Conservation (phyloP, 78 protist species). For the Dictyostelium citrinum region DNA sequence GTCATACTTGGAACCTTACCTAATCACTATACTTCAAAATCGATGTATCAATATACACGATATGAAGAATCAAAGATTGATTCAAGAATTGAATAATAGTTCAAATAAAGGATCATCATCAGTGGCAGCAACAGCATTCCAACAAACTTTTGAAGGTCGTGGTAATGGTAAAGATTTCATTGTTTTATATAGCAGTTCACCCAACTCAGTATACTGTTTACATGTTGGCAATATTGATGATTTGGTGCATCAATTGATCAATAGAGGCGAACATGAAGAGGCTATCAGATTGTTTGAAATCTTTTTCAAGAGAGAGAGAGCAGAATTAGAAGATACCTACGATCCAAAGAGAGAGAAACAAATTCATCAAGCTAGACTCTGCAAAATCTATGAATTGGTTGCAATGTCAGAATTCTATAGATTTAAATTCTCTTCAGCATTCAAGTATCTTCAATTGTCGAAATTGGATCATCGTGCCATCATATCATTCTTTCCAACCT, state of each 20-base stretch:
- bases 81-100: background rate
- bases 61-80: background rate
- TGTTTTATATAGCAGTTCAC: background rate
- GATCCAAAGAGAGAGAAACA: conserved; percentile 38
- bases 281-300: conserved; percentile 58
- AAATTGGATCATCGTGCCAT: conserved; percentile 19
- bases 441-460: background rate
- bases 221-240: conserved; percentile 20
- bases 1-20: conserved; percentile 27
- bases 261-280: conserved; percentile 53
- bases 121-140: background rate
- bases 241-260: background rate
- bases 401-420: conserved; percentile 35
- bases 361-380: background rate
- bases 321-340: background rate
- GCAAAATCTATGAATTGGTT: conserved; percentile 35
- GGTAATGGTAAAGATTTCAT: conserved; percentile 34
- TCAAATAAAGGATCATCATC: background rate
- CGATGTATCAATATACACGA: conserved; percentile 22
- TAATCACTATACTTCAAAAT: background rate
- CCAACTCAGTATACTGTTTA: conserved; percentile 28
- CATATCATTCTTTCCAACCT: background rate
- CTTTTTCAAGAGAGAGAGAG: conserved; percentile 2
- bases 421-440: conserved; percentile 6
- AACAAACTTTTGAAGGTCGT: conserved; percentile 25